phyloP scores from a whole-genome alignment of 192 early-diverging fungal genomes.

The Entomortierella beljakovae region DNA sequence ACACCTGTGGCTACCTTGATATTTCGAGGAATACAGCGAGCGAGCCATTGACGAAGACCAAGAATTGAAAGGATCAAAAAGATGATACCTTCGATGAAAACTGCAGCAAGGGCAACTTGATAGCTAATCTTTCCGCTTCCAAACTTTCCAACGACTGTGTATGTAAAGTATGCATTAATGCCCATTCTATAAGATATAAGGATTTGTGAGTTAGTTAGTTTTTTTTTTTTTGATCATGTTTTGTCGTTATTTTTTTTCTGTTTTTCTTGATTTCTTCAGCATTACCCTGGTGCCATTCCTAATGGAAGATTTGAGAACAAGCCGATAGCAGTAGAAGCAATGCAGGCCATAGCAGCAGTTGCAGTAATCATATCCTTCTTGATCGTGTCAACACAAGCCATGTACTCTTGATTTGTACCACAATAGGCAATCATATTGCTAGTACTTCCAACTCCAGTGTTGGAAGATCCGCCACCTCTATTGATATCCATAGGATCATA shows the following conservation, averaged over 20 bases:
- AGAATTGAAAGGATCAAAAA: constrained; percentile 81
- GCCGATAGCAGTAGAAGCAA: constrained; percentile 74
- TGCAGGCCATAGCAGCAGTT: constrained; percentile 74
- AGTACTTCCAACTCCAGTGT: no score
- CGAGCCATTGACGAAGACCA: constrained; percentile 84
- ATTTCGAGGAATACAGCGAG: constrained; percentile 74
- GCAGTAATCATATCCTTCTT: constrained; percentile 82
- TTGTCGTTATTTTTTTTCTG: no score
- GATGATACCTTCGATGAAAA: constrained; percentile 87
- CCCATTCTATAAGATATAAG: no score
- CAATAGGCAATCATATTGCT: no score
- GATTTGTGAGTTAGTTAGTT: no score
- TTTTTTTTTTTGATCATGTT: no score
- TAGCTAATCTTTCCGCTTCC: constrained; percentile 79
- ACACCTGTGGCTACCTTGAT: constrained; percentile 81
- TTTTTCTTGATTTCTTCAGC: no score
- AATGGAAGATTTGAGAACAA: constrained; percentile 82
- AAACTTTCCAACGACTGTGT: constrained; percentile 86
- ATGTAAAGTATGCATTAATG: constrained; percentile 87
- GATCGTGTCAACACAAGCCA: constrained; percentile 65
- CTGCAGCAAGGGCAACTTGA: constrained; percentile 77
- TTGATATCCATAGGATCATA: constrained; percentile 51
- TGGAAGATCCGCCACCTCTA: no score
- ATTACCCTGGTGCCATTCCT: constrained; percentile 86
- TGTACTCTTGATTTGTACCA: constrained; percentile 66